A percentile compares a stretch with the other conserved stretches of the same genome.
phyloP scores from a whole-genome alignment of 768 basidiomycete species.

The Suillus brevipes region DNA sequence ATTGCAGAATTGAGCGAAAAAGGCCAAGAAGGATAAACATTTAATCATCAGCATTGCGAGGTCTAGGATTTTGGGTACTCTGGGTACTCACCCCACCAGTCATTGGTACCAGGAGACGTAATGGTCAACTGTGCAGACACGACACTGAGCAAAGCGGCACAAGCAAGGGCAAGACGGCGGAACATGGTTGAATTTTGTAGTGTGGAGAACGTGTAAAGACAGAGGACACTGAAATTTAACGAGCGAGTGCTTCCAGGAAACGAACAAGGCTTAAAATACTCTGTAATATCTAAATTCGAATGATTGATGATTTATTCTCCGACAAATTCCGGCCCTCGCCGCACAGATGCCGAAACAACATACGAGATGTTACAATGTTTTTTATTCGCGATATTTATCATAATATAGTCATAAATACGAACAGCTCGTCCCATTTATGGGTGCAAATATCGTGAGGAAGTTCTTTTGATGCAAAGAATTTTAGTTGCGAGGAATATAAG shows the following conservation, averaged over 20 bases:
- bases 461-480: constrained; percentile 6
- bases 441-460: neutral
- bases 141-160: constrained; percentile 40
- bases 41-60: neutral
- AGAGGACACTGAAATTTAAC: constrained; percentile 19
- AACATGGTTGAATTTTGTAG: constrained; percentile 31
- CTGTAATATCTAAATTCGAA: neutral
- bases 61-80: neutral
- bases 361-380: neutral
- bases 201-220: constrained; percentile 12
- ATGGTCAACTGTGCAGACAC: constrained; percentile 46
- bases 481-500: neutral
- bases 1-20: neutral
- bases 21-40: neutral
- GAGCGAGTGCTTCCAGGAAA: constrained; percentile 18
- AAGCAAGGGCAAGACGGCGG: constrained; percentile 32
- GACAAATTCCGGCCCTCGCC: constrained; percentile 8
- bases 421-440: neutral
- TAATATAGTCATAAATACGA: constrained; percentile 14
- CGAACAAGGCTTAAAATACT: constrained; percentile 15
- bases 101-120: constrained; percentile 42
- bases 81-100: constrained; percentile 62
- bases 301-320: constrained; percentile 27
- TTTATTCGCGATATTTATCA: neutral
- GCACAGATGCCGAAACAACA: neutral